These are phyloP conservation scores for Ganoderma lingzhi DNA, from an alignment of 1,284 basidiomycete genomes.

Conservation along the genomic window DNA sequence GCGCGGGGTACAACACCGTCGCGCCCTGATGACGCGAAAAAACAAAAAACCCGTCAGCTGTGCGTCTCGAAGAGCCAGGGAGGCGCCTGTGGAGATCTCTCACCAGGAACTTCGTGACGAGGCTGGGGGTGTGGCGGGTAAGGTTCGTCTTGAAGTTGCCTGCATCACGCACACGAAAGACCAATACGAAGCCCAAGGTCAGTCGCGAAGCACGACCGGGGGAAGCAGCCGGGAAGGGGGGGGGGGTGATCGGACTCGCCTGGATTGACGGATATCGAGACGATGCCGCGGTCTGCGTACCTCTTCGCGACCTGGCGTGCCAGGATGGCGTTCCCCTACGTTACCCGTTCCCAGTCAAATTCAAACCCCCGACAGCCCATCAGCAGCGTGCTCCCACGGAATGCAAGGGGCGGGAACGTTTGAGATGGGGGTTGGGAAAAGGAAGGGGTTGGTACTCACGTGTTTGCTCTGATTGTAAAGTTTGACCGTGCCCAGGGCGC, in stretches of 20 bases:
- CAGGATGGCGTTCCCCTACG: constrained; percentile 11
- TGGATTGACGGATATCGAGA: constrained; percentile 23
- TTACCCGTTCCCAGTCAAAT: too few species aligned
- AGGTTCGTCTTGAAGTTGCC: constrained; percentile 19
- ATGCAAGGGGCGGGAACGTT: neutral
- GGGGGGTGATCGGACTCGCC: constrained; percentile 8
- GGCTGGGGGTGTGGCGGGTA: neutral
- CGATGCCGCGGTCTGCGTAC: constrained; percentile 7
- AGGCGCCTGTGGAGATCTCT: neutral
- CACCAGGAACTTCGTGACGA: constrained; percentile 24
- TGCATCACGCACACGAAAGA: constrained; percentile 19
- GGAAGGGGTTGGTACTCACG: constrained; percentile 32
- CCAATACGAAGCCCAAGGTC: neutral
- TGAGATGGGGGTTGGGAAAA: neutral
- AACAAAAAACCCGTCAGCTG: neutral
- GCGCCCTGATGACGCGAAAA: neutral
- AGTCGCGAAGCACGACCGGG: neutral
- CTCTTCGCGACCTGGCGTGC: constrained; percentile 17
- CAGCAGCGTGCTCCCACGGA: neutral
- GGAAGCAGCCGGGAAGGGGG: too few species aligned
- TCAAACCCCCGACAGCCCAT: neutral
- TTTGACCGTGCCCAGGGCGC: constrained; percentile 34
- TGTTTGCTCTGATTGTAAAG: constrained; percentile 56
- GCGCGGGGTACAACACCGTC: neutral
- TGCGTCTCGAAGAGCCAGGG: neutral